Percentiles rank a stretch among this genome's conserved stretches.
phyloP scores from a whole-genome alignment of 345 rosid genomes.

The Microcos paniculata region DNA sequence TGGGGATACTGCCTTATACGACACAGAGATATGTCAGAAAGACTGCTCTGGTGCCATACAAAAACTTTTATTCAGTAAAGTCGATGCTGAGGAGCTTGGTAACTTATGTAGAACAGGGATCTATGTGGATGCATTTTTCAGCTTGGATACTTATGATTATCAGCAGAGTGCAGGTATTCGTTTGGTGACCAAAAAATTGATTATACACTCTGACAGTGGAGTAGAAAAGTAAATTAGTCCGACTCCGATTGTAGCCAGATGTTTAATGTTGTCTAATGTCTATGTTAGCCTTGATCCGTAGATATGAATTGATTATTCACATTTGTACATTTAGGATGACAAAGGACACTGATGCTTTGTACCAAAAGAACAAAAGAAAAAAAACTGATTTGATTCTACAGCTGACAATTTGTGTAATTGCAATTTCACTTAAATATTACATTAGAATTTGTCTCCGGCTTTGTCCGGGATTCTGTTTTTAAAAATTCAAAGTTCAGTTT shows the following conservation, averaged over 20 bases:
- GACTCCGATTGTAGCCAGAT: neutral
- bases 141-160: constrained; percentile 71
- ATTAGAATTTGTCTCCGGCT: too few relatives aligned
- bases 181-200: constrained; percentile 56
- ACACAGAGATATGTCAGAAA: constrained; percentile 59
- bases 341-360: neutral
- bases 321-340: neutral
- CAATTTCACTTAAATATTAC: neutral
- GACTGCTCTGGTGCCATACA: constrained; percentile 52
- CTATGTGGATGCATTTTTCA: constrained; percentile 60
- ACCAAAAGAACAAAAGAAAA: neutral
- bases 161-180: constrained; percentile 74
- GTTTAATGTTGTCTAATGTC: neutral
- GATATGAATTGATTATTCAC: neutral
- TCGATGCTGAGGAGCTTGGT: constrained; percentile 50
- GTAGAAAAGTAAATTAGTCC: neutral
- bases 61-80: constrained; percentile 49
- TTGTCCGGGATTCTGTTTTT: too few relatives aligned
- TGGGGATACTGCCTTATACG: constrained; percentile 46
- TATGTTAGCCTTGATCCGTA: neutral
- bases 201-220: constrained; percentile 35
- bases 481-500: too few relatives aligned
- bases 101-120: constrained; percentile 42
- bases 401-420: neutral
- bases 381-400: neutral